Conservation (phyloP, 108 stramenopile species). For the Aureococcus anophagefferens region DNA sequence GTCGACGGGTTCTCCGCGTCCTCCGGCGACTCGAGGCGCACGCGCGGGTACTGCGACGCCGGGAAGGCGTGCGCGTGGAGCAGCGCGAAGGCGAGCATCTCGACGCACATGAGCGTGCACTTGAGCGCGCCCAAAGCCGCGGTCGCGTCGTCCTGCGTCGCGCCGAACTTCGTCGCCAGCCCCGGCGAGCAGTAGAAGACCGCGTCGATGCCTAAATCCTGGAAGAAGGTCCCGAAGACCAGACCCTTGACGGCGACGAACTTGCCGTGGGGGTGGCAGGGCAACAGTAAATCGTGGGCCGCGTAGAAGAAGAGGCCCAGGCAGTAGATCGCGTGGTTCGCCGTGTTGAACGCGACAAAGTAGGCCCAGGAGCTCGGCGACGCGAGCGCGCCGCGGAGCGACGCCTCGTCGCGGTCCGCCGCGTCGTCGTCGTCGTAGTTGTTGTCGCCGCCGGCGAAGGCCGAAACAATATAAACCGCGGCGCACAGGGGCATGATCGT, state of each 20-base stretch:
- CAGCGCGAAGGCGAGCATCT: not conserved
- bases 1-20: not conserved
- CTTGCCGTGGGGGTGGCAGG: constrained; percentile 5
- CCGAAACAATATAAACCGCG: not conserved
- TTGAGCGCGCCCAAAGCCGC: not conserved
- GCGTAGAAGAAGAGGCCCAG: constrained; percentile 9
- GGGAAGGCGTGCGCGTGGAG: not conserved
- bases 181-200: too few relatives aligned
- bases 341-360: not conserved
- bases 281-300: not conserved
- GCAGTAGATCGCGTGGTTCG: constrained; percentile 12
- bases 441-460: not conserved
- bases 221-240: constrained; percentile 12
- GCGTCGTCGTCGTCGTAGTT: too few relatives aligned
- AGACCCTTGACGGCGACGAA: constrained; percentile 10
- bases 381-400: not conserved
- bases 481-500: constrained; percentile 2
- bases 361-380: not conserved
- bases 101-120: not conserved
- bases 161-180: not conserved
- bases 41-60: not conserved
- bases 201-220: constrained; percentile 1
- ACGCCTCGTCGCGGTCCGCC: too few relatives aligned
- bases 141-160: not conserved
- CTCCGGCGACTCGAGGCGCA: not conserved